phyloP scores from a whole-genome alignment of 495 filamentous ascomycete genomes.

The Podospora sp. region DNA sequence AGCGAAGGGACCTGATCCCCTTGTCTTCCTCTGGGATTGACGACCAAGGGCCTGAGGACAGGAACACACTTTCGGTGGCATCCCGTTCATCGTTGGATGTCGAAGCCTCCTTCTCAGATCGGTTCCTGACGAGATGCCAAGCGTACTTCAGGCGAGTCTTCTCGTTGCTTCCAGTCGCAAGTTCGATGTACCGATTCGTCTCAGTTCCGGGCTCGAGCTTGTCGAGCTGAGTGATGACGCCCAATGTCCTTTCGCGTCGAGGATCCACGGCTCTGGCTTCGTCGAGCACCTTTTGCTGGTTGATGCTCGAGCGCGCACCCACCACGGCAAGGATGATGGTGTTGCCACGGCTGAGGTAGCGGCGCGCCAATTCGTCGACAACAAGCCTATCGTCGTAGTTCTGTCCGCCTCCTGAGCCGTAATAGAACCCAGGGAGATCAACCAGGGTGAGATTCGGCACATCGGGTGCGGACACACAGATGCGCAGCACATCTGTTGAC shows the following conservation, averaged over 20 bases:
- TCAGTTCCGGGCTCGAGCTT: conserved; percentile 9
- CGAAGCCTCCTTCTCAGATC: conserved; percentile 46
- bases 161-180: conserved; percentile 21
- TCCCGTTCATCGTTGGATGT: conserved; percentile 37
- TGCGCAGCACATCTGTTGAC: conserved; percentile 62
- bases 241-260: conserved; percentile 54
- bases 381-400: conserved; percentile 47
- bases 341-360: conserved; percentile 60
- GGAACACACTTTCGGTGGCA: conserved; percentile 44
- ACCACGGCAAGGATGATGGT: conserved; percentile 63
- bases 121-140: conserved; percentile 71
- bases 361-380: conserved; percentile 54
- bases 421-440: conserved; percentile 66
- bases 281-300: conserved; percentile 52
- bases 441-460: conserved; percentile 66
- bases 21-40: conserved; percentile 27
- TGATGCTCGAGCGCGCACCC: conserved; percentile 53
- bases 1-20: conserved; percentile 36
- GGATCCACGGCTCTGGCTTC: conserved; percentile 49
- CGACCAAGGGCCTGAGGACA: conserved; percentile 44
- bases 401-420: conserved; percentile 46
- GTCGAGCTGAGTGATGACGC: conserved; percentile 51
- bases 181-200: conserved; percentile 11
- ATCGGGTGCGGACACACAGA: conserved; percentile 63
- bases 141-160: conserved; percentile 33